Percentiles rank a stretch among this genome's conserved stretches.
These are phyloP conservation scores for Aspergillus sclerotiicarbonarius DNA, from an alignment of 495 filamentous ascomycete species.

Conservation along the genomic window DNA sequence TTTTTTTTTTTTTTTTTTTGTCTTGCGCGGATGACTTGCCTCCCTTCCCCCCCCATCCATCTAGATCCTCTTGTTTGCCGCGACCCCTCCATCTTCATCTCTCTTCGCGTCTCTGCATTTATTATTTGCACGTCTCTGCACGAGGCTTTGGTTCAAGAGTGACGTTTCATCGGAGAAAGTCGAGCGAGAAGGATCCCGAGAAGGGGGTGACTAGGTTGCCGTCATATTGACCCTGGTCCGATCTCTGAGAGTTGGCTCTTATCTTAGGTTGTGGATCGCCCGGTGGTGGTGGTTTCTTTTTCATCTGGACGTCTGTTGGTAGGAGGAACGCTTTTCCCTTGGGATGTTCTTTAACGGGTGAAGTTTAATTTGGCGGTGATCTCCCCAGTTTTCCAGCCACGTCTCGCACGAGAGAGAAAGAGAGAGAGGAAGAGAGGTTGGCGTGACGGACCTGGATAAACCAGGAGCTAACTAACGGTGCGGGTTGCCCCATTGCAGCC, in stretches of 20 bases:
- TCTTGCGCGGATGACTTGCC: too few species aligned
- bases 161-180: not conserved
- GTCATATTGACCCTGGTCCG: not conserved
- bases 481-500: slow-evolving; percentile 32
- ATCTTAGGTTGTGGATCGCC: not conserved
- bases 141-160: not conserved
- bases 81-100: not conserved
- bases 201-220: not conserved
- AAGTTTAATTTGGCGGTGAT: not conserved
- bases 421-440: not conserved
- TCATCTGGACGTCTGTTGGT: not conserved
- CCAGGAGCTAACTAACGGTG: slow-evolving; percentile 19
- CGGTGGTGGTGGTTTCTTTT: not conserved
- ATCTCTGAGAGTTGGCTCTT: not conserved
- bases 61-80: too few species aligned
- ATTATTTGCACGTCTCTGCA: not conserved
- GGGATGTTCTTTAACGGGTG: too few species aligned
- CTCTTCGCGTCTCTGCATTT: not conserved
- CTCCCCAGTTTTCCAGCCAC: not conserved
- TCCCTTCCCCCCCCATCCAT: too few species aligned
- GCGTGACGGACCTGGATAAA: not conserved
- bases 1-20: too few species aligned
- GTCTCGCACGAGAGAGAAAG: not conserved
- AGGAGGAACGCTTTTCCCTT: not conserved
- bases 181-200: not conserved